A percentile compares a stretch with the other conserved stretches of the same genome.
Conservation (phyloP, 78 protist genomes). For the Pigoraptor vietnamica region DNA sequence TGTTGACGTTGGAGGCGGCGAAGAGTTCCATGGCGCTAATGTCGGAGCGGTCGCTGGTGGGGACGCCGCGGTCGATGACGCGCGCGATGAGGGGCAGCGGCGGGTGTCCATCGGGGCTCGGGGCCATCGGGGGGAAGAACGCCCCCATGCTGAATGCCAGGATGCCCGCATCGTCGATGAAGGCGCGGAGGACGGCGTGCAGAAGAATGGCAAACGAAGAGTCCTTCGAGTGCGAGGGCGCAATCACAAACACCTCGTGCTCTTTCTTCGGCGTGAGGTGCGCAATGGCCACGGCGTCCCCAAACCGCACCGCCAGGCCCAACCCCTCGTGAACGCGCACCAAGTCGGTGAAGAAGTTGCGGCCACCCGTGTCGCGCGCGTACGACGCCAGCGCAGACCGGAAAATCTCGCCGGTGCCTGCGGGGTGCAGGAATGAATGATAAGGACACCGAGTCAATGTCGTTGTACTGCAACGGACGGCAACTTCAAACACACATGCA, state of each 20-base stretch:
- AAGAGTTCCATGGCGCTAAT: constrained; percentile 19
- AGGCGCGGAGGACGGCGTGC: neutral
- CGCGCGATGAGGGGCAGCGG: constrained; percentile 12
- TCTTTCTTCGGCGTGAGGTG: constrained; percentile 22
- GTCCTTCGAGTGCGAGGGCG: neutral
- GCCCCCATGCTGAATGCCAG: constrained; percentile 1
- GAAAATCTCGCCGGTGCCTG: neutral
- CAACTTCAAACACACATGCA: no score
- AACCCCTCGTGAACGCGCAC: neutral
- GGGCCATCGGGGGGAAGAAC: constrained; percentile 11
- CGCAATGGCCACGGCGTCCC: constrained; percentile 3
- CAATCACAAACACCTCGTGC: neutral
- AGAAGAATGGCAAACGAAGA: neutral
- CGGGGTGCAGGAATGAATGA: neutral
- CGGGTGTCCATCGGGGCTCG: neutral
- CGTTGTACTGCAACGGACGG: no score
- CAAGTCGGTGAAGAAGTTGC: constrained; percentile 15
- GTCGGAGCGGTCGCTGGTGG: constrained; percentile 11
- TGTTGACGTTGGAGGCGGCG: constrained; percentile 12
- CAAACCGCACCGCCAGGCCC: constrained; percentile 7
- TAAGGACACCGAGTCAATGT: neutral
- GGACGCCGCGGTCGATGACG: constrained; percentile 16
- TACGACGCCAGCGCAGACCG: neutral
- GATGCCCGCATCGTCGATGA: neutral
- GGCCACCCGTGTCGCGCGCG: neutral